Evolutionary conservation across 371 early-diverging fungal genomes (phyloP).

Genomic region (Mortierella sp.): DNA sequence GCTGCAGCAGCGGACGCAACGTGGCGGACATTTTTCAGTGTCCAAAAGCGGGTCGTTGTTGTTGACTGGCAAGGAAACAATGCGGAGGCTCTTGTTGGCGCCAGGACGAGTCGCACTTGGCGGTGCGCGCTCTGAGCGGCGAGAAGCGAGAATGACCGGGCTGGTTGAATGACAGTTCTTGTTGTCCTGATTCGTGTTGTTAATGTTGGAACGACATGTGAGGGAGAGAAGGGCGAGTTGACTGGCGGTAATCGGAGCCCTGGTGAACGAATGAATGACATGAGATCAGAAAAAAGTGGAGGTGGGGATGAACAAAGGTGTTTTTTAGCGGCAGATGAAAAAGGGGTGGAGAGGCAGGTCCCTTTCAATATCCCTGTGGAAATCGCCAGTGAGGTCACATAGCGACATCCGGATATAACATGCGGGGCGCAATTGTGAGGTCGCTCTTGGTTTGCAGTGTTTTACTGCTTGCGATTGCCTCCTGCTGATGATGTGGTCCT

Average conservation of each 20-base stretch:
- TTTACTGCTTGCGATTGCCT: neutral
- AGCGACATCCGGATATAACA: conserved; percentile 2
- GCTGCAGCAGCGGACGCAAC: conserved; percentile 8
- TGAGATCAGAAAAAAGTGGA: neutral
- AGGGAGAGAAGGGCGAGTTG: neutral
- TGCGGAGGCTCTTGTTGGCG: neutral
- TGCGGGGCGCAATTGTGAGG: neutral
- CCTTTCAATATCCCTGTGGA: neutral
- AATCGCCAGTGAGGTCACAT: neutral
- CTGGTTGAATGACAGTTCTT: neutral
- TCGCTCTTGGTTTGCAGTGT: neutral
- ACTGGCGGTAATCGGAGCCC: neutral
- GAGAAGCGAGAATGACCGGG: neutral
- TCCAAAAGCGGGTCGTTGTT: neutral
- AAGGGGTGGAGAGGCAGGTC: neutral
- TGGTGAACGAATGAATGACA: neutral
- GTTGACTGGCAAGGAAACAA: neutral
- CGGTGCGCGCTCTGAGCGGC: neutral
- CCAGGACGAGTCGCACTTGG: neutral
- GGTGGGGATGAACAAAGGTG: neutral
- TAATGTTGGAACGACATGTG: neutral
- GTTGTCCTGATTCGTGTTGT: neutral
- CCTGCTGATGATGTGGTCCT: neutral
- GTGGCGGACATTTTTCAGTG: neutral
- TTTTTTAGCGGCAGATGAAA: too few relatives aligned